phyloP scores from a whole-genome alignment of 768 basidiomycete species.

The Termitomyces sp. region DNA sequence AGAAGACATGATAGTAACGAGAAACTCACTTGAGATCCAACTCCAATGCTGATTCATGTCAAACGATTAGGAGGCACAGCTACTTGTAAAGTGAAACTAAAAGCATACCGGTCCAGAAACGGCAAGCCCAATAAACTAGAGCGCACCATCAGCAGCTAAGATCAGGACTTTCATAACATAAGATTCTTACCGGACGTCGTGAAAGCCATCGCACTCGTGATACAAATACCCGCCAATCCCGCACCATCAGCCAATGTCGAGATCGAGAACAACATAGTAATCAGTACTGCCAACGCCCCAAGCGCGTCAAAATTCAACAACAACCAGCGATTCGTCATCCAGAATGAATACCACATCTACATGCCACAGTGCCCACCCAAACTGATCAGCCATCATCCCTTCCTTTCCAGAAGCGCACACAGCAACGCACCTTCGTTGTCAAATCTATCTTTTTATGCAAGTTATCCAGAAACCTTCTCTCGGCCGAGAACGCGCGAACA shows the following conservation, averaged over 20 bases:
- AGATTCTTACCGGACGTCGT: constrained; percentile 32
- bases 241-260: constrained; percentile 48
- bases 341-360: constrained; percentile 81
- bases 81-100: not conserved
- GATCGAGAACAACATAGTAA: constrained; percentile 75
- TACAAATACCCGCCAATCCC: constrained; percentile 67
- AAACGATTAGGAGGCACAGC: constrained; percentile 4
- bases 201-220: constrained; percentile 63
- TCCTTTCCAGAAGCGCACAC: not conserved
- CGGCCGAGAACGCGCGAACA: constrained; percentile 85
- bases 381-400: not conserved
- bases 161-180: not conserved
- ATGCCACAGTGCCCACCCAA: not conserved
- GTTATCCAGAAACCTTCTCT: constrained; percentile 69
- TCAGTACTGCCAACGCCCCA: constrained; percentile 66
- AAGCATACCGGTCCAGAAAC: constrained; percentile 39
- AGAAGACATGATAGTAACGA: not conserved
- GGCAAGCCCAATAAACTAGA: constrained; percentile 47
- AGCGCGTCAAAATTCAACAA: constrained; percentile 78
- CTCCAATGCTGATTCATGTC: constrained; percentile 52
- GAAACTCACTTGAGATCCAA: constrained; percentile 65
- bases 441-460: constrained; percentile 70
- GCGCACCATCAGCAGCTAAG: not conserved
- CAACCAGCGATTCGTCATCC: constrained; percentile 90
- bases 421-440: constrained; percentile 59